Conservation (phyloP, 768 basidiomycete species). For the Crucibulum laeve region DNA sequence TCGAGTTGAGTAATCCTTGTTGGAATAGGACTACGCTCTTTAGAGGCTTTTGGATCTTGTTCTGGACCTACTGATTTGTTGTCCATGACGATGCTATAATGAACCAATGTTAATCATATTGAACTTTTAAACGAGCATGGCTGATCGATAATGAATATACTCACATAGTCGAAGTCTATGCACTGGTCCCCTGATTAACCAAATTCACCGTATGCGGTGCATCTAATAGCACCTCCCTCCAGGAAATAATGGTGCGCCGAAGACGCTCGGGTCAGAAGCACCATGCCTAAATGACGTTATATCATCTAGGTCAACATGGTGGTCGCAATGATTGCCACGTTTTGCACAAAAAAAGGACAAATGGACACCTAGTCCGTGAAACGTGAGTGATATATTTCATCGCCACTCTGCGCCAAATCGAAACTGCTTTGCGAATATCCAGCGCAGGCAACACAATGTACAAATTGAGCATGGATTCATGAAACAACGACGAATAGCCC, state of each 20-base stretch:
- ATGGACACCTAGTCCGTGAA: conserved; percentile 26
- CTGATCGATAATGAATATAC: not conserved
- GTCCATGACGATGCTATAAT: too few species aligned
- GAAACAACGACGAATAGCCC: too few species aligned
- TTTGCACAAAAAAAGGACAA: conserved; percentile 15
- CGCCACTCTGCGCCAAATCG: conserved; percentile 17
- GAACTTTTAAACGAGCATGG: too few species aligned
- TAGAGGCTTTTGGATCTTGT: too few species aligned
- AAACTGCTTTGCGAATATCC: conserved; percentile 36
- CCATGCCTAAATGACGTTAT: too few species aligned
- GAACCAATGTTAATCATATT: too few species aligned
- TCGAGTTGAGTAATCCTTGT: too few species aligned
- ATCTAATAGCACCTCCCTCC: not conserved
- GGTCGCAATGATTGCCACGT: conserved; percentile 13
- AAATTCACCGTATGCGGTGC: conserved; percentile 12
- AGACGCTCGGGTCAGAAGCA: conserved; percentile 1
- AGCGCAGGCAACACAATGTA: too few species aligned
- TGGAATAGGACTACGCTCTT: too few species aligned
- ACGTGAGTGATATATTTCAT: conserved; percentile 17
- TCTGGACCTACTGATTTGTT: too few species aligned
- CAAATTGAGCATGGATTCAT: too few species aligned
- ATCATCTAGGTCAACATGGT: conserved; percentile 11
- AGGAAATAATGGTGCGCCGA: conserved; percentile 12
- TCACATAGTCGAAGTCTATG: conserved; percentile 16
- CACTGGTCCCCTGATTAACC: conserved; percentile 9